Percentiles rank a stretch among this genome's conserved stretches.
Conservation (phyloP, 768 basidiomycete genomes). For the Leccinellum luteum region DNA sequence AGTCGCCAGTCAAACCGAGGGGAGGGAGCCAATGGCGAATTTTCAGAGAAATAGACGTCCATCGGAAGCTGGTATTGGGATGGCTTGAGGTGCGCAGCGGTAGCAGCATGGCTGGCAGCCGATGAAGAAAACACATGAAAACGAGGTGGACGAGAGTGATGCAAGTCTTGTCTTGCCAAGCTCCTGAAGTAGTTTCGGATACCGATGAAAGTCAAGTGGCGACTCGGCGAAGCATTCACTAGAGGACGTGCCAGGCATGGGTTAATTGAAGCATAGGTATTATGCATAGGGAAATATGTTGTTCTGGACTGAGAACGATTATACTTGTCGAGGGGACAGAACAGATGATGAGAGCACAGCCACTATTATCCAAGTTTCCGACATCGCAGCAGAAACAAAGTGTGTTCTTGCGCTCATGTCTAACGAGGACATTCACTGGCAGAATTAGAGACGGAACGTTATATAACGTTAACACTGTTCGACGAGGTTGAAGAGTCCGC, state of each 20-base stretch:
- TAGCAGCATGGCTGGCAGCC: background rate
- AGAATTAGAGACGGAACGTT: too few species aligned
- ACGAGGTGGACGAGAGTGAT: background rate
- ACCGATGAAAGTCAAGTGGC: slow-evolving; percentile 29
- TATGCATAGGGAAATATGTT: slow-evolving; percentile 12
- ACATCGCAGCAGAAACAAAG: background rate
- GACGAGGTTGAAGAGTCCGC: too few species aligned
- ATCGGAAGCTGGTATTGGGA: slow-evolving; percentile 23
- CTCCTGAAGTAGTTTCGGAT: slow-evolving; percentile 29
- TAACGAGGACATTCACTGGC: too few species aligned
- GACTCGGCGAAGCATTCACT: slow-evolving; percentile 2
- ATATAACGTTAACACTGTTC: too few species aligned
- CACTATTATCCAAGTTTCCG: background rate
- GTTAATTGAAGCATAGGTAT: slow-evolving; percentile 5
- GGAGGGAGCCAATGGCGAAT: slow-evolving; percentile 26
- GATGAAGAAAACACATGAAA: slow-evolving; percentile 18
- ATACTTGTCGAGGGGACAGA: background rate
- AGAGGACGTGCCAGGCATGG: slow-evolving; percentile 4
- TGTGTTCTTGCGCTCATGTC: too few species aligned
- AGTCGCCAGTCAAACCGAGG: slow-evolving; percentile 61
- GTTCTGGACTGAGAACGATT: background rate
- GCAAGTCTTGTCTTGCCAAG: slow-evolving; percentile 9
- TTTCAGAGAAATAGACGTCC: slow-evolving; percentile 30
- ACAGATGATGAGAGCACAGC: slow-evolving; percentile 11
- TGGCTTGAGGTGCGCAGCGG: slow-evolving; percentile 11